Evolutionary conservation across 352 stramenopile species (phyloP).

Genomic region (Globisporangium megalacanthum): DNA sequence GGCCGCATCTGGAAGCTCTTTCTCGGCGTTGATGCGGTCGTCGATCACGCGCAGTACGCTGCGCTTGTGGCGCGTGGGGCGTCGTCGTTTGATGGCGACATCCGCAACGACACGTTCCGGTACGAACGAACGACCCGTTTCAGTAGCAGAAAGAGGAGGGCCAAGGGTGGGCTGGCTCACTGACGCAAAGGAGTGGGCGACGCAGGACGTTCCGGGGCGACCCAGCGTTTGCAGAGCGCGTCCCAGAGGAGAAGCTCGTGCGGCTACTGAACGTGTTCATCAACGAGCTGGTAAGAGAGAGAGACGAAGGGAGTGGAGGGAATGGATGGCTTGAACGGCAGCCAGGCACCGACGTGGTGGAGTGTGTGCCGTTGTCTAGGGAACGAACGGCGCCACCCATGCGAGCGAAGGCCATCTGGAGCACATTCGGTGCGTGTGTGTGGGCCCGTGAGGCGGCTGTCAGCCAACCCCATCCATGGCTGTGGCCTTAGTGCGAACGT

Average conservation of each 20-base stretch:
- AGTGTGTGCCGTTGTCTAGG: not conserved
- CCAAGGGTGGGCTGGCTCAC: not conserved
- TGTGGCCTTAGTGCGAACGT: not conserved
- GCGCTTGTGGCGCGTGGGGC: conserved; percentile 67
- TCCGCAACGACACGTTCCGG: conserved; percentile 91
- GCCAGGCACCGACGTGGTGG: not conserved
- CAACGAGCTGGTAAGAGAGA: conserved; percentile 55
- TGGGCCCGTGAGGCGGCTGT: not conserved
- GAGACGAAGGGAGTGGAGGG: not conserved
- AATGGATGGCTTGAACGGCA: not conserved
- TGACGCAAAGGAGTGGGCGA: too few relatives aligned
- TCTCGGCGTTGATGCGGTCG: conserved; percentile 65
- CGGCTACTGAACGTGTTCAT: conserved; percentile 91
- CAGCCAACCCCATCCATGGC: too few relatives aligned
- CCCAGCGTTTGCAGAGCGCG: conserved; percentile 79
- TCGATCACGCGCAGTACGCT: conserved; percentile 57
- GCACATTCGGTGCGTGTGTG: conserved; percentile 29
- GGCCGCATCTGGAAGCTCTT: conserved; percentile 88
- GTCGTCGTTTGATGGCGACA: conserved; percentile 80
- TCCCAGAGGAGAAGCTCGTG: conserved; percentile 89
- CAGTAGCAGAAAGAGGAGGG: conserved; percentile 16
- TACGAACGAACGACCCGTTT: conserved; percentile 82
- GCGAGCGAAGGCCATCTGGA: conserved; percentile 21
- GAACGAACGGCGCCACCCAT: conserved; percentile 11
- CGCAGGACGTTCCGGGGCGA: conserved; percentile 81